A percentile compares a stretch with the other conserved stretches of the same genome.
phyloP scores from a whole-genome alignment of 2,329 filamentous ascomycete species.

The Pseudogymnoascus sp. region DNA sequence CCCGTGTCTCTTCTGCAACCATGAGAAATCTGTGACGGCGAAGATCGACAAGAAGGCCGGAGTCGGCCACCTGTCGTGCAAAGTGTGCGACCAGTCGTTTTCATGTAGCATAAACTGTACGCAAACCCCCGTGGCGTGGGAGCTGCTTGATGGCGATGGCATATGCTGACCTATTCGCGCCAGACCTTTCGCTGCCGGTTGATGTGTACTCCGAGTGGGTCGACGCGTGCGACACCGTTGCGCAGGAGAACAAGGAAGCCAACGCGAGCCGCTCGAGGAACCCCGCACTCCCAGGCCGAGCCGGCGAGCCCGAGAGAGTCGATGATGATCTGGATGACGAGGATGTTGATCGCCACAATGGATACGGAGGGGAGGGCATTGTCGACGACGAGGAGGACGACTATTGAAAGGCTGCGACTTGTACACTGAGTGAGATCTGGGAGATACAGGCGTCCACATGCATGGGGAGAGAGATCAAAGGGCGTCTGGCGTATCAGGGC shows the following conservation, averaged over 20 bases:
- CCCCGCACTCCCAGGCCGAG: not conserved
- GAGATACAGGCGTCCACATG: not conserved
- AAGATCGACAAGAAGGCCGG: slow-evolving; percentile 92
- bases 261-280: slow-evolving; percentile 9
- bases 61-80: slow-evolving; percentile 79
- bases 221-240: slow-evolving; percentile 76
- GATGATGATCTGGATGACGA: slow-evolving; percentile 25
- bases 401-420: slow-evolving; percentile 35
- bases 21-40: slow-evolving; percentile 85
- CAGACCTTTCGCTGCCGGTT: slow-evolving; percentile 82
- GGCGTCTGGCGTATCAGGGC: slow-evolving; percentile 5
- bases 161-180: slow-evolving; percentile 14
- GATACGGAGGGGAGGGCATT: slow-evolving; percentile 48
- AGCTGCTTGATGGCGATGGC: slow-evolving; percentile 2
- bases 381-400: slow-evolving; percentile 52
- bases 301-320: slow-evolving; percentile 13
- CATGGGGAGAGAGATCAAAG: not conserved
- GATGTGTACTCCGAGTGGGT: slow-evolving; percentile 99
- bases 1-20: slow-evolving; percentile 96
- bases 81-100: slow-evolving; percentile 88
- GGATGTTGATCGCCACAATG: slow-evolving; percentile 30
- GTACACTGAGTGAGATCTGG: not conserved
- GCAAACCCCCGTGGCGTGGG: not conserved
- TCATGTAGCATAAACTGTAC: slow-evolving; percentile 88
- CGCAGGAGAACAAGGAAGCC: slow-evolving; percentile 49